Conservation (phyloP, 129 eudicot species). For the Silybum marianum region DNA sequence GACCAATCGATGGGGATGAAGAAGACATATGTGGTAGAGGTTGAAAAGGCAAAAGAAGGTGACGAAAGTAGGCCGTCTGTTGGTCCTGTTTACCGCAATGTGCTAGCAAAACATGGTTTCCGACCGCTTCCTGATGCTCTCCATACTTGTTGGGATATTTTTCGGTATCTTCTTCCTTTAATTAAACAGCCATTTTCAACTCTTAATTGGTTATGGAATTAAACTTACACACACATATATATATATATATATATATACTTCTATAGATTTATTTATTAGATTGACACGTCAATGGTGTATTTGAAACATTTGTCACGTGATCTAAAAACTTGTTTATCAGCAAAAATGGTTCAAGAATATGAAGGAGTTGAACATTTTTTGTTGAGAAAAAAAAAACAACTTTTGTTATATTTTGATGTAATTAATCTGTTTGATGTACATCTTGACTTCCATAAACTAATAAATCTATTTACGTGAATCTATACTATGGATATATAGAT, state of each 20-base stretch:
- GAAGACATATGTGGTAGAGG: slow-evolving; percentile 62
- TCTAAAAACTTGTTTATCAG: neutral
- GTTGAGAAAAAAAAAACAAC: neutral
- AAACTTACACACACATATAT: no score
- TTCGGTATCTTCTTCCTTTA: slow-evolving; percentile 45
- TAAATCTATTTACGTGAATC: neutral
- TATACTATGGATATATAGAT: neutral
- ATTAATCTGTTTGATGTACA: no score
- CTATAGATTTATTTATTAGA: no score
- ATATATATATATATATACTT: no score
- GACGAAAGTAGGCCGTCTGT: slow-evolving; percentile 49
- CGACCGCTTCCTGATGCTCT: slow-evolving; percentile 50
- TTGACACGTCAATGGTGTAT: neutral
- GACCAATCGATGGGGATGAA: slow-evolving; percentile 8
- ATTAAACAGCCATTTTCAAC: neutral
- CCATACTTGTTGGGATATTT: slow-evolving; percentile 86
- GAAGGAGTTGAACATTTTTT: neutral
- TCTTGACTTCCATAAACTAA: no score
- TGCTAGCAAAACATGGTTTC: slow-evolving; percentile 75
- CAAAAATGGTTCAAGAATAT: neutral
- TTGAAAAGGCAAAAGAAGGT: slow-evolving; percentile 60
- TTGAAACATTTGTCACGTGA: neutral
- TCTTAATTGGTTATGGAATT: neutral
- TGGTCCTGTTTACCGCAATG: slow-evolving; percentile 91
- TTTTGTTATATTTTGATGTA: no score